These are phyloP conservation scores for Tulasnella sp. DNA, from an alignment of 768 basidiomycete species.

Conservation along the genomic window DNA sequence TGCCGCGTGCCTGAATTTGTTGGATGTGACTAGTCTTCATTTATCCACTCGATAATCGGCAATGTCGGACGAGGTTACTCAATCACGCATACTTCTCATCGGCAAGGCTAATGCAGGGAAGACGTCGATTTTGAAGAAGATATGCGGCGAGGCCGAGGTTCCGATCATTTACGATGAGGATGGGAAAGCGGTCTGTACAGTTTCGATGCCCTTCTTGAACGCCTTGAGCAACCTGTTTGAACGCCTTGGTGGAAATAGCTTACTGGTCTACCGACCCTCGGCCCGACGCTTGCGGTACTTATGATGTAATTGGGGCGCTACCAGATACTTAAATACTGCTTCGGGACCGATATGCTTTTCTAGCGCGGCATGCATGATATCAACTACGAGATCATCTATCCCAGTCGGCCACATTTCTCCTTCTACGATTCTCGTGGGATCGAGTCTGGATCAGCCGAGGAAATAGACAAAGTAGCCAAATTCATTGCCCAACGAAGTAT, in stretches of 20 bases:
- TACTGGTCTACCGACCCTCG: too few species aligned
- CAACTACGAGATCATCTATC: not conserved
- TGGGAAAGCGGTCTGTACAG: too few species aligned
- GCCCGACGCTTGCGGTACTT: too few species aligned
- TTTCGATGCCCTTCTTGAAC: too few species aligned
- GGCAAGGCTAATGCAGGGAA: constrained; percentile 16
- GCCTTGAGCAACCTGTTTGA: too few species aligned
- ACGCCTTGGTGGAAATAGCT: too few species aligned
- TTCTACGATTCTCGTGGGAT: not conserved
- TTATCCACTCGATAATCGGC: too few species aligned
- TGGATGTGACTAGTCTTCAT: too few species aligned
- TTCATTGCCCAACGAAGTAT: not conserved
- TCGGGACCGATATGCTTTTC: not conserved
- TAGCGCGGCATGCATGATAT: constrained; percentile 7
- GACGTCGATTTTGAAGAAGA: not conserved
- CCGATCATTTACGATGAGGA: too few species aligned
- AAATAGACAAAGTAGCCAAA: not conserved
- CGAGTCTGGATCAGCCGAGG: not conserved
- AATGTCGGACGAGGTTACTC: not conserved
- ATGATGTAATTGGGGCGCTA: too few species aligned
- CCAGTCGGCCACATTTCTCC: not conserved
- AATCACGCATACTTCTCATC: constrained; percentile 18
- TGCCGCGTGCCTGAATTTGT: too few species aligned
- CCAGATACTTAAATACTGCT: too few species aligned
- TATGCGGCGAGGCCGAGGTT: not conserved